Evolutionary conservation across 148 eudicot species (phyloP).

Genomic region (Rhododendron ferrugineum): DNA sequence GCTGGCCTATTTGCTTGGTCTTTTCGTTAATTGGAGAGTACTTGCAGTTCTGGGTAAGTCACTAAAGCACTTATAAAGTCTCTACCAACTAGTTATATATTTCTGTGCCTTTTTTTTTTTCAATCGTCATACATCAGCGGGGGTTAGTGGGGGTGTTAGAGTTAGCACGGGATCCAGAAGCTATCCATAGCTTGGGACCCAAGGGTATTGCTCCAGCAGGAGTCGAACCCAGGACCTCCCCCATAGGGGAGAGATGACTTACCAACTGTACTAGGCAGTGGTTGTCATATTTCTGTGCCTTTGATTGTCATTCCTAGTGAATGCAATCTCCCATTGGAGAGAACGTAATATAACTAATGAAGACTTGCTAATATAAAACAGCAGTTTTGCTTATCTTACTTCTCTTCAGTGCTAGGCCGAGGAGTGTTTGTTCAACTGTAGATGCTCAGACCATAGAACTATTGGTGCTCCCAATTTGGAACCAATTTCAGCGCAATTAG

Average conservation of each 20-base stretch:
- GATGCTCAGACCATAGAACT: not conserved
- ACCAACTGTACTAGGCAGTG: no score
- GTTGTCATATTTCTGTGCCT: not conserved
- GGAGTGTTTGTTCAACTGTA: not conserved
- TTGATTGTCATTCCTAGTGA: not conserved
- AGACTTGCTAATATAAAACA: not conserved
- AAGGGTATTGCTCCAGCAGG: no score
- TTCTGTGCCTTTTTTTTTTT: not conserved
- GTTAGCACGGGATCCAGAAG: no score
- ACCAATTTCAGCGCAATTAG: not conserved
- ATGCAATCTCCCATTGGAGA: not conserved
- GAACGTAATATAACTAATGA: not conserved
- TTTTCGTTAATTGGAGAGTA: slow-evolving; percentile 76
- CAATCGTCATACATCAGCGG: no score
- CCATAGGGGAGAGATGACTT: no score
- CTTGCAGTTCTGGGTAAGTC: slow-evolving; percentile 80
- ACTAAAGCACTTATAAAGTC: not conserved
- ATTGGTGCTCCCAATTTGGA: not conserved
- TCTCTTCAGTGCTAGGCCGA: not conserved
- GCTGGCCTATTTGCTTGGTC: slow-evolving; percentile 89
- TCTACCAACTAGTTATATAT: not conserved
- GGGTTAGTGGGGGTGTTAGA: no score
- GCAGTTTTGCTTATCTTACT: not conserved
- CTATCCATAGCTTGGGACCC: no score
- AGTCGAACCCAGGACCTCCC: no score